Evolutionary conservation across 345 rosid species (phyloP).

Genomic region (Noccaea caerulescens): DNA sequence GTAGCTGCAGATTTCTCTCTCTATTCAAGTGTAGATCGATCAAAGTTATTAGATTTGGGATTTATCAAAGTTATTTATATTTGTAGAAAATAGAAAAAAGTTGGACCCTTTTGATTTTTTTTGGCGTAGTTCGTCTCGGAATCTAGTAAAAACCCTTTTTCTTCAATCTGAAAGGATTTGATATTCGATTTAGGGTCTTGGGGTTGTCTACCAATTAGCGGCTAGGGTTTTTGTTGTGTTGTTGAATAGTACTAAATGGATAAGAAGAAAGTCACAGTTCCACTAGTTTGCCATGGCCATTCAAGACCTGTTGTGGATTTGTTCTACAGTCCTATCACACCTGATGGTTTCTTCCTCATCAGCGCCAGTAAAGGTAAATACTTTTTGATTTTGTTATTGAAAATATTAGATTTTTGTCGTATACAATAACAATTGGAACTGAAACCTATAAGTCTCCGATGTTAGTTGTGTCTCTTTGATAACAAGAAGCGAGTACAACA

Average conservation of each 20-base stretch:
- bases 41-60: slow-evolving; percentile 16
- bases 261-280: slow-evolving; percentile 70
- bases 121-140: slow-evolving; percentile 2
- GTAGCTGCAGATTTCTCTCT: slow-evolving; percentile 17
- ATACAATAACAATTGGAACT: background rate
- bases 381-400: slow-evolving; percentile 1
- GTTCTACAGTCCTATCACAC: slow-evolving; percentile 71
- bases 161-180: slow-evolving; percentile 2
- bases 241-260: slow-evolving; percentile 51
- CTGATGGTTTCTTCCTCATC: slow-evolving; percentile 82
- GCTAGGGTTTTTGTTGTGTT: slow-evolving; percentile 28
- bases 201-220: background rate
- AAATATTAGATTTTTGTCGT: background rate
- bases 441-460: background rate
- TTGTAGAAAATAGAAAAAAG: slow-evolving; percentile 15
- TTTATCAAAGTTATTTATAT: slow-evolving; percentile 11
- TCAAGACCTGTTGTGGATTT: slow-evolving; percentile 86
- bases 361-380: slow-evolving; percentile 77
- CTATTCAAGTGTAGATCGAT: slow-evolving; percentile 19
- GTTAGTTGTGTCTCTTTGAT: background rate
- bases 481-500: slow-evolving; percentile 11
- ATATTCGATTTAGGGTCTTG: slow-evolving; percentile 5
- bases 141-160: slow-evolving; percentile 1
- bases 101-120: slow-evolving; percentile 4
- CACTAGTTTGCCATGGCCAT: slow-evolving; percentile 82